Evolutionary conservation across 306 rosid genomes (phyloP), one percentile per base, ranked within the genome.

Genomic region (Dryas octopetala): DNA sequence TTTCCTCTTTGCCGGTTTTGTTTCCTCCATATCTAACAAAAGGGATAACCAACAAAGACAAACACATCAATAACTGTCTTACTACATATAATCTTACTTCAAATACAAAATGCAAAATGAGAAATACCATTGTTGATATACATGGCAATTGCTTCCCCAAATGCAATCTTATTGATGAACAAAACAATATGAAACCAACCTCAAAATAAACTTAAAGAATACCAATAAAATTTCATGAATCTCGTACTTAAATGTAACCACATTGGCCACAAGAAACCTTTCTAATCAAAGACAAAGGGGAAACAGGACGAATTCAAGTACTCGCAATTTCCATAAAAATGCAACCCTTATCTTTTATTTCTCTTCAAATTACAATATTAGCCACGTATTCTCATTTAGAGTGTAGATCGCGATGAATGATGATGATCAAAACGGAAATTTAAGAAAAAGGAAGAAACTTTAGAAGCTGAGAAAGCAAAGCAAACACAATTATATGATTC

Each of bases 1-100:
- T 50, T 74, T 74, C 70, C 61, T 74, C 58, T 47, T 60, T 28
- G 38, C 70, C 16, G 70, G 61, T 48, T 49, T 48, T 38, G 70
- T 15, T 9, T 74, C 77, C 14, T 3, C 77, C 77, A 74, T 74
- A 61, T 62, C 61, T 48, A 71, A 23, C 54, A 58, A 44, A 19
- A 19, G 23, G 23, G 15, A 17, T 9, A 54, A 12, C 10, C 65
- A 57, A 12, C 74, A 55, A 7, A 17, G 23, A 57, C 23, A 71
- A 43, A 55, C 65, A 53, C 63, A 4, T 16, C 66, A 61, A 28
- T 17, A 32, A 61, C 15, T 12, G 0, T 14, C 7, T 53, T 53
- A 6, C 58, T 7, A 53, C 17, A 53, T 32, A 32, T 32, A 32
- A 32, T 53, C 58, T 6, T 17, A 53, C 58, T 2, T 32, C 14